Percentiles rank a stretch among this genome's conserved stretches.
These are phyloP conservation scores for Carex arenaria DNA, from an alignment of 202 grass and related monocot species.

Conservation along the genomic window DNA sequence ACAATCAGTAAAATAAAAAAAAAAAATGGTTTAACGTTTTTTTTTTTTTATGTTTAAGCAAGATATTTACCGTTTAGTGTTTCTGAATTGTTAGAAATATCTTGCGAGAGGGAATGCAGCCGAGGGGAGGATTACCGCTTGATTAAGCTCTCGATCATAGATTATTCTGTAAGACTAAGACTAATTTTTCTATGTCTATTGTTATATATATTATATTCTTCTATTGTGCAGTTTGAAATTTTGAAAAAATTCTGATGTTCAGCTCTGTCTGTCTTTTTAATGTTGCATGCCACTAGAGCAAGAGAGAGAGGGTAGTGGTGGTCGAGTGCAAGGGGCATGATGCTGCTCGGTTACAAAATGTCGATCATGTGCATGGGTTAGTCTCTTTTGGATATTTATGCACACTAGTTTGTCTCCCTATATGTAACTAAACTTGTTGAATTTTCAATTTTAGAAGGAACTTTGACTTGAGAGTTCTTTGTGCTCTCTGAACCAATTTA, in stretches of 20 bases:
- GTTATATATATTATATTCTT: background rate
- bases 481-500: background rate
- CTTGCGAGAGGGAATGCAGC: slow-evolving; percentile 95
- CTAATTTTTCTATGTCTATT: background rate
- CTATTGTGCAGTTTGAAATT: background rate
- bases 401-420: background rate
- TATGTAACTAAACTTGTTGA: background rate
- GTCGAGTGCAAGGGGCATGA: slow-evolving; percentile 96
- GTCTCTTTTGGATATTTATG: background rate
- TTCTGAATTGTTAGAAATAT: slow-evolving; percentile 54
- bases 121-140: slow-evolving; percentile 89
- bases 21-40: background rate
- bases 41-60: background rate
- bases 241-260: background rate
- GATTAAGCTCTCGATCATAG: slow-evolving; percentile 83
- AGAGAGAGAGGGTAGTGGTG: slow-evolving; percentile 60
- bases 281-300: slow-evolving; percentile 39
- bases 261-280: background rate
- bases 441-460: background rate
- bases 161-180: slow-evolving; percentile 63
- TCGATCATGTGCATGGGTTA: slow-evolving; percentile 80
- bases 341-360: slow-evolving; percentile 77
- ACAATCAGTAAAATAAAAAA: background rate
- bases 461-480: background rate
- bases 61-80: slow-evolving; percentile 15